Percentiles rank a stretch among this genome's conserved stretches.
These are phyloP conservation scores for Colletotrichum sansevieriae DNA, from an alignment of 2,329 filamentous ascomycete species.

Conservation along the genomic window DNA sequence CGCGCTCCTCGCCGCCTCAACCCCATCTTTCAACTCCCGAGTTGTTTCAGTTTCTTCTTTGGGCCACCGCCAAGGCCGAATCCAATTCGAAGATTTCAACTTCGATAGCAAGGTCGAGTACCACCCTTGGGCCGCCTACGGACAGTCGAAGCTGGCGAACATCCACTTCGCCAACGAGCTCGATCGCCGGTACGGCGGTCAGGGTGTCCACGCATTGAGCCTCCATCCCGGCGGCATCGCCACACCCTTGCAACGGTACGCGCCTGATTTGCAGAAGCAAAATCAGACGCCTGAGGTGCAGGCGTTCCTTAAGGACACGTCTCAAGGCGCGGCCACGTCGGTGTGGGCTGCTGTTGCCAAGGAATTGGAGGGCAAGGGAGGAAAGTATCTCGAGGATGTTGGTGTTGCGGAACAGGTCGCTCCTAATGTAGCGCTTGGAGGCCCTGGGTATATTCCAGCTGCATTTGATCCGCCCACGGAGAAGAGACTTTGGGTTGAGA, in stretches of 20 bases:
- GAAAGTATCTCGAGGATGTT: conserved; percentile 60
- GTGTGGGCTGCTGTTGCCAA: conserved; percentile 58
- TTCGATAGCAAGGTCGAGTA: conserved; percentile 49
- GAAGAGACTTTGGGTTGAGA: conserved; percentile 36
- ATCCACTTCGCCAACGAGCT: conserved; percentile 65
- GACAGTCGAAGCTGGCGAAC: conserved; percentile 64
- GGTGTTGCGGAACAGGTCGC: conserved; percentile 45
- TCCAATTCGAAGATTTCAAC: conserved; percentile 49
- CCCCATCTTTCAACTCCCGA: conserved; percentile 51
- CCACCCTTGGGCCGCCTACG: conserved; percentile 56
- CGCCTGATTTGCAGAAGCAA: neutral
- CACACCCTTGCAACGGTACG: conserved; percentile 28
- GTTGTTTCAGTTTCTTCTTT: conserved; percentile 60
- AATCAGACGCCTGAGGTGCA: conserved; percentile 21
- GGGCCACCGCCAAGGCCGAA: conserved; percentile 53
- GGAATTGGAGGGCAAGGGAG: conserved; percentile 60
- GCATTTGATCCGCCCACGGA: conserved; percentile 40
- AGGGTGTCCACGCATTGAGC: conserved; percentile 43
- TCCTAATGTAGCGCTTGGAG: conserved; percentile 12
- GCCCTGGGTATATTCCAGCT: conserved; percentile 43
- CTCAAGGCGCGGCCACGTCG: conserved; percentile 62
- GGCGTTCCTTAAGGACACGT: conserved; percentile 21
- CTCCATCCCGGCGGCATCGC: conserved; percentile 38
- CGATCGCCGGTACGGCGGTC: conserved; percentile 59
- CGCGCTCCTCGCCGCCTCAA: conserved; percentile 36